Conservation (phyloP, 2,329 filamentous ascomycete species). For the Bipolaris cookei region DNA sequence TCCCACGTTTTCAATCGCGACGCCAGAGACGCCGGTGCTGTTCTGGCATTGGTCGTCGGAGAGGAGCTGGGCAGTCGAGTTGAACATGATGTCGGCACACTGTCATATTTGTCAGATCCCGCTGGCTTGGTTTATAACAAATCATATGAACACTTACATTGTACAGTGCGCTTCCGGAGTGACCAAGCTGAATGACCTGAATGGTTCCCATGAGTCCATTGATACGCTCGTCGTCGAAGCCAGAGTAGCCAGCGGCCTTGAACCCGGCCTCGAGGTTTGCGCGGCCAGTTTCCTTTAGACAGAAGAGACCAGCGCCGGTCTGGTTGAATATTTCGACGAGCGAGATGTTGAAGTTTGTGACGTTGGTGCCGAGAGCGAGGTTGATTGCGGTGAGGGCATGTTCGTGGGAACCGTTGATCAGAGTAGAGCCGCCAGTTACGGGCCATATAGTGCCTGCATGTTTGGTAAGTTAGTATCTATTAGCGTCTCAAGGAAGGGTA, state of each 20-base stretch:
- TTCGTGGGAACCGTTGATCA: slow-evolving; percentile 51
- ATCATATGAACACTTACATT: slow-evolving; percentile 42
- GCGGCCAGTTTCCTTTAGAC: slow-evolving; percentile 49
- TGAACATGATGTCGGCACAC: slow-evolving; percentile 56
- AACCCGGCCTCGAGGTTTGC: slow-evolving; percentile 33
- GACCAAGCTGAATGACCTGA: slow-evolving; percentile 54
- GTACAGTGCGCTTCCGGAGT: slow-evolving; percentile 52
- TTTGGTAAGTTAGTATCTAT: background rate
- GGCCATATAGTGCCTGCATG: slow-evolving; percentile 49
- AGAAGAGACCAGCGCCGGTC: slow-evolving; percentile 57
- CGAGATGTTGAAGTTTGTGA: slow-evolving; percentile 55
- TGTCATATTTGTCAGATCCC: slow-evolving; percentile 16
- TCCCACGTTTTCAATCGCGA: slow-evolving; percentile 33
- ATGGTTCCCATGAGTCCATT: slow-evolving; percentile 53
- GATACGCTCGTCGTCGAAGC: slow-evolving; percentile 23
- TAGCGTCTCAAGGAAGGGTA: background rate
- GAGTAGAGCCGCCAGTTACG: slow-evolving; percentile 52
- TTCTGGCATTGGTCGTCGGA: slow-evolving; percentile 49
- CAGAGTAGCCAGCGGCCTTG: slow-evolving; percentile 33
- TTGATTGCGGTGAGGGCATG: slow-evolving; percentile 57
- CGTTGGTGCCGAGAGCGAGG: slow-evolving; percentile 52
- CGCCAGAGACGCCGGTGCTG: slow-evolving; percentile 49
- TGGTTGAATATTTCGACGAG: slow-evolving; percentile 56
- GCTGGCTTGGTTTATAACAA: no score
- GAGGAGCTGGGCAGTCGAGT: slow-evolving; percentile 47